Evolutionary conservation across 805 yeast species (phyloP).

Genomic region (Lipomyces oligophaga): DNA sequence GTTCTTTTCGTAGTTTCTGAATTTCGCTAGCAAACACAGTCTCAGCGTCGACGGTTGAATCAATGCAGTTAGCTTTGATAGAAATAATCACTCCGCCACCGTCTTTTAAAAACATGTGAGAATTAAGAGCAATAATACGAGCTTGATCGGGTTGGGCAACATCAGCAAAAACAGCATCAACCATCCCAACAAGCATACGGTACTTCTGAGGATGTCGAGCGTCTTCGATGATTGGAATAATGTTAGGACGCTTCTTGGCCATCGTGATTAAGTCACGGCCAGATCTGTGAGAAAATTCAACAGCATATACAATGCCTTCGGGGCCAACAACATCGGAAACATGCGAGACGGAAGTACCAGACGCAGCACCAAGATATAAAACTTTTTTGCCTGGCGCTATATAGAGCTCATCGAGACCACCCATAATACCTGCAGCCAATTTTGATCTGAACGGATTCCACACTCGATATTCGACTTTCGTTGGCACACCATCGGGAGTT

Average conservation of each 20-base stretch:
- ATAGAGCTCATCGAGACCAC: constrained; percentile 97
- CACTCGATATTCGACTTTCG: constrained; percentile 97
- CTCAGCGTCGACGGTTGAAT: constrained; percentile 98
- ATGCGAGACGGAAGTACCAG: constrained; percentile 98
- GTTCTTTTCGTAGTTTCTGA: constrained; percentile 97
- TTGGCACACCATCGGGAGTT: constrained; percentile 61
- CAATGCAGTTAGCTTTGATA: constrained; percentile 99
- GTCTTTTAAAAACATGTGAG: constrained; percentile 96
- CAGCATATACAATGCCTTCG: constrained; percentile 98
- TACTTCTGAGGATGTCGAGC: constrained; percentile 99
- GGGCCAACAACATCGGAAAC: constrained; percentile 99
- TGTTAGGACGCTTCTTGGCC: constrained; percentile 99
- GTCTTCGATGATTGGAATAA: constrained; percentile 97
- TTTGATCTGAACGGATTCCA: constrained; percentile 99
- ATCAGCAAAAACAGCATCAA: constrained; percentile 97
- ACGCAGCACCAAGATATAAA: constrained; percentile 96
- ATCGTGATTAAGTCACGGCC: constrained; percentile 98
- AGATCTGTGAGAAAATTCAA: constrained; percentile 98
- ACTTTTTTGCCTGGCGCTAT: constrained; percentile 98
- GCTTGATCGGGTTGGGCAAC: constrained; percentile 99
- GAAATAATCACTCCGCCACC: constrained; percentile 98
- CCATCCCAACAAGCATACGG: constrained; percentile 99
- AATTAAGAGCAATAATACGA: constrained; percentile 97
- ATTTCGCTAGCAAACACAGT: constrained; percentile 99
- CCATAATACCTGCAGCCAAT: constrained; percentile 99